Percentiles rank a stretch among this genome's conserved stretches.
Evolutionary conservation across 768 basidiomycete species (phyloP).

Genomic region (Psilocybe sp.): DNA sequence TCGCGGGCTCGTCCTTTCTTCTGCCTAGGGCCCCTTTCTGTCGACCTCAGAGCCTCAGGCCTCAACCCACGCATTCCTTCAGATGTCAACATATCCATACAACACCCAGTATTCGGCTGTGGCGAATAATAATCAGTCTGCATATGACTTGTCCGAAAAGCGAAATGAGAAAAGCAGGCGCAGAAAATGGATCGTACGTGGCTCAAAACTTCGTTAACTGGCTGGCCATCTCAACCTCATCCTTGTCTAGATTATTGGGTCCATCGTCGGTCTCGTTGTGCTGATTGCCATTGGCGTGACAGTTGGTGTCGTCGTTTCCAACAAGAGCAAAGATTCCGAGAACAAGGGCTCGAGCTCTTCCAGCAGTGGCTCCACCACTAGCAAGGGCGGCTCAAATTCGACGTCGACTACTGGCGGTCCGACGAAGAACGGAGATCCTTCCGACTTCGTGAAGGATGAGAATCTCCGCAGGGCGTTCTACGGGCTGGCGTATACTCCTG

Average conservation of each 20-base stretch:
- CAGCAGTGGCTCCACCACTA: constrained; percentile 5
- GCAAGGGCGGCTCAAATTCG: constrained; percentile 3
- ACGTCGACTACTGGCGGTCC: constrained; percentile 1
- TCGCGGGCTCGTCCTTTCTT: too few relatives aligned
- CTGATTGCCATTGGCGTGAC: constrained; percentile 58
- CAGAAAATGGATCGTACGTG: constrained; percentile 59
- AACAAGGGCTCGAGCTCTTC: constrained; percentile 7
- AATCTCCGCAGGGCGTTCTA: constrained; percentile 73
- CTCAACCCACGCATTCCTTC: too few relatives aligned
- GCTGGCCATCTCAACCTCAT: not conserved
- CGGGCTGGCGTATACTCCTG: constrained; percentile 85
- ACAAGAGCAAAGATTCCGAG: constrained; percentile 37
- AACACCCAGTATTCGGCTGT: constrained; percentile 7
- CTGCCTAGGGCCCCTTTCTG: too few relatives aligned
- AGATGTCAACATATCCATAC: too few relatives aligned
- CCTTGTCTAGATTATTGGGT: constrained; percentile 48
- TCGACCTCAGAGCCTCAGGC: too few relatives aligned
- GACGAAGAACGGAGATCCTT: constrained; percentile 52
- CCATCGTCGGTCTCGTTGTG: constrained; percentile 41
- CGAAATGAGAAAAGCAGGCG: constrained; percentile 29
- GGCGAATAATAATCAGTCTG: constrained; percentile 12
- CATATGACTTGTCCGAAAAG: constrained; percentile 27
- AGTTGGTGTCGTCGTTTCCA: constrained; percentile 65
- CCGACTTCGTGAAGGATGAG: constrained; percentile 65
- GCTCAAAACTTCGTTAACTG: not conserved